Evolutionary conservation across 768 basidiomycete species (phyloP).

Genomic region (Kwoniella mangroviensis): DNA sequence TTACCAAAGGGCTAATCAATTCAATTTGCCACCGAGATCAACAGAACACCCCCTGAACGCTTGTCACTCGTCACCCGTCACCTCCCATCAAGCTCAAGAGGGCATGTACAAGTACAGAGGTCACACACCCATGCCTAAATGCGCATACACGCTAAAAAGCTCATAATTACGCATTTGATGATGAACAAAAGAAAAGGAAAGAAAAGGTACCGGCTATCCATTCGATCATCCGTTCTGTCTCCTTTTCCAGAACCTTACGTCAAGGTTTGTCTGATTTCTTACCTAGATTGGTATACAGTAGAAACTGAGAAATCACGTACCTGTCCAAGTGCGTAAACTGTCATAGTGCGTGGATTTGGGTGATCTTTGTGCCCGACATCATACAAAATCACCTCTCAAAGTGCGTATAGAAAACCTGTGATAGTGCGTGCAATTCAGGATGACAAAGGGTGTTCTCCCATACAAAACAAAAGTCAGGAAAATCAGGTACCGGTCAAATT

Average conservation of each 20-base stretch:
- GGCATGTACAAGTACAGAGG: neutral
- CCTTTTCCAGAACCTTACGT: neutral
- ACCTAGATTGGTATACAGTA: conserved; percentile 1
- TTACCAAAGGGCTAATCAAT: too few species aligned
- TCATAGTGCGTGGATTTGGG: too few species aligned
- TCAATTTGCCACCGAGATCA: conserved; percentile 1
- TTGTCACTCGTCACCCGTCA: neutral
- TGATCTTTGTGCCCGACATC: too few species aligned
- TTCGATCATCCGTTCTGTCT: neutral
- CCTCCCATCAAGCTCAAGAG: neutral
- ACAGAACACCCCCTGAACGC: neutral
- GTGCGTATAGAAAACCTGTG: too few species aligned
- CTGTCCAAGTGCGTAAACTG: too few species aligned
- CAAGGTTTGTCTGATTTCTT: neutral
- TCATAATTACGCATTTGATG: neutral
- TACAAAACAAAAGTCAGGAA: too few species aligned
- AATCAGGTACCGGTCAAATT: too few species aligned
- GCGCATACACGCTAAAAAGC: neutral
- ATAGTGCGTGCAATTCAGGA: too few species aligned
- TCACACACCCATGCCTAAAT: neutral
- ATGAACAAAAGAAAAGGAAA: too few species aligned
- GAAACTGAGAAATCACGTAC: too few species aligned
- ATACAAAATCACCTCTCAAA: too few species aligned
- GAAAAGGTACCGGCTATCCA: neutral
- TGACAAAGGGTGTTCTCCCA: too few species aligned